A percentile compares a stretch with the other conserved stretches of the same genome.
Evolutionary conservation across 257 asterid genomes (phyloP).

Genomic region (Datura wrightii): DNA sequence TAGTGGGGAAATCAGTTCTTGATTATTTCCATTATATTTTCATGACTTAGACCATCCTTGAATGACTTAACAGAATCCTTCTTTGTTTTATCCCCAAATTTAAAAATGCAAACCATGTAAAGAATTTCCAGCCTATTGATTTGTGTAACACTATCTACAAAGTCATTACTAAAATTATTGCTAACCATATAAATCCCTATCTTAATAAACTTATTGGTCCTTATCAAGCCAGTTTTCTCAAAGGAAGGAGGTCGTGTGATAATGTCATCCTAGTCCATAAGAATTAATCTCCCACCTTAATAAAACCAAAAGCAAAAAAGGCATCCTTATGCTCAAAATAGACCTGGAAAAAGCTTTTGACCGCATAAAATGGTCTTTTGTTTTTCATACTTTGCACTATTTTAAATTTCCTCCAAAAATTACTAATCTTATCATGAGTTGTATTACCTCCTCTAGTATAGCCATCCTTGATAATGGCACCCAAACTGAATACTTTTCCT

Average conservation of each 20-base stretch:
- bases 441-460: not conserved
- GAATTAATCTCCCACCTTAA: not conserved
- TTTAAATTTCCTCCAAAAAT: not conserved
- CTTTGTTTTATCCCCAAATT: no score
- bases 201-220: not conserved
- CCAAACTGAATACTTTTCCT: not conserved
- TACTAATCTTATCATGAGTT: not conserved
- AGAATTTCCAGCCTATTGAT: not conserved
- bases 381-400: not conserved
- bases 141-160: not conserved
- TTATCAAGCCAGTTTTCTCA: not conserved
- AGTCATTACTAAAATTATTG: not conserved
- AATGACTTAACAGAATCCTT: no score
- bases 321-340: not conserved
- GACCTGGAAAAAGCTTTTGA: not conserved
- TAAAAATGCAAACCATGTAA: not conserved
- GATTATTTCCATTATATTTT: no score
- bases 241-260: not conserved
- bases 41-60: not conserved
- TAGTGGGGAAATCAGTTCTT: not conserved
- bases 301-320: not conserved
- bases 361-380: not conserved
- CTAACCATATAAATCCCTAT: not conserved
- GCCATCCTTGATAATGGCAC: not conserved
- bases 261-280: not conserved